phyloP scores from a whole-genome alignment of 2,329 filamentous ascomycete genomes.

The Epicoccum nigrum region DNA sequence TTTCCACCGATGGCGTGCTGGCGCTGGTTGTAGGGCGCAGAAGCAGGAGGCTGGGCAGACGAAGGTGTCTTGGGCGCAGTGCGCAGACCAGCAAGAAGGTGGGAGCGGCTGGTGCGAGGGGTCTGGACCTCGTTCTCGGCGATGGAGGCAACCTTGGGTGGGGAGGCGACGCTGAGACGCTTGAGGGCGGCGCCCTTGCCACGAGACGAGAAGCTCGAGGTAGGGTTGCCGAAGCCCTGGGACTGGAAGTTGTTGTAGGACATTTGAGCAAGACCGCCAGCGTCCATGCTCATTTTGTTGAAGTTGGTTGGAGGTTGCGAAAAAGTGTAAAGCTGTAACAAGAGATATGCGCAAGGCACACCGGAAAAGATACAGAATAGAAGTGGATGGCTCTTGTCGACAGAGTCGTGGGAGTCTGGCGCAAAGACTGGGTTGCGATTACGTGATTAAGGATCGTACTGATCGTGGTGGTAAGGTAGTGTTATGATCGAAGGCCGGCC shows the following conservation, averaged over 20 bases:
- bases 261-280: constrained; percentile 99
- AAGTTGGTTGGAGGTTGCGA: constrained; percentile 29
- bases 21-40: constrained; percentile 65
- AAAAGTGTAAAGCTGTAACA: constrained; percentile 41
- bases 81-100: constrained; percentile 88
- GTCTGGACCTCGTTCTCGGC: constrained; percentile 70
- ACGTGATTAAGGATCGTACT: constrained; percentile 50
- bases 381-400: constrained; percentile 29
- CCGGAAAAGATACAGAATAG: constrained; percentile 42
- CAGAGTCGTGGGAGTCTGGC: constrained; percentile 21
- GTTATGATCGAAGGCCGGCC: constrained; percentile 44
- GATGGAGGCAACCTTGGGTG: constrained; percentile 69
- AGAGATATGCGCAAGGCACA: constrained; percentile 35
- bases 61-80: constrained; percentile 89
- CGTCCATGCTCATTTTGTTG: constrained; percentile 72
- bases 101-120: constrained; percentile 91
- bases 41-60: constrained; percentile 66
- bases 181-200: constrained; percentile 87
- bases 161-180: constrained; percentile 79
- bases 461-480: constrained; percentile 41
- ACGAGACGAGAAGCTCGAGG: constrained; percentile 83
- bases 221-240: constrained; percentile 75
- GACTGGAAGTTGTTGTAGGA: constrained; percentile 76
- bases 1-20: constrained; percentile 51
- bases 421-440: constrained; percentile 41